phyloP scores from a whole-genome alignment of 441 rosid species.

The Populus hybrid region DNA sequence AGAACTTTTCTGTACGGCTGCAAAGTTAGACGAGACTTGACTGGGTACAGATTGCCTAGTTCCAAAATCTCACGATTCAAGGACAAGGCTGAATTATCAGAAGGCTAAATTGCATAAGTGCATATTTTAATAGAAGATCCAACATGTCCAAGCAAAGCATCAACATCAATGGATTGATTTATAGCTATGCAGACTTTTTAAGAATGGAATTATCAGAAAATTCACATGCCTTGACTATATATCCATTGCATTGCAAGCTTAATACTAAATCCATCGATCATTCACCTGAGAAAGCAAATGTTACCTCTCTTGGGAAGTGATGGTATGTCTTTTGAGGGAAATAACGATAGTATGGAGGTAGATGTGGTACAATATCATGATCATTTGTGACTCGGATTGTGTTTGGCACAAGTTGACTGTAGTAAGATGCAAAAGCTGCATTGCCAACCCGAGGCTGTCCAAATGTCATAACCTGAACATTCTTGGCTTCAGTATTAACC shows the following conservation, averaged over 20 bases:
- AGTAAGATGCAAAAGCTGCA: constrained; percentile 76
- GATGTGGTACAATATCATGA: constrained; percentile 90
- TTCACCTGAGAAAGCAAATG: not conserved
- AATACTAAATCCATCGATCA: not conserved
- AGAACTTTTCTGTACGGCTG: not conserved
- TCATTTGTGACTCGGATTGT: constrained; percentile 67
- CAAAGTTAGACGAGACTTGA: no score
- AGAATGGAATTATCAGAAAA: not conserved
- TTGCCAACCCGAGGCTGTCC: constrained; percentile 99
- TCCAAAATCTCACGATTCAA: not conserved
- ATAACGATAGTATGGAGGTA: constrained; percentile 76
- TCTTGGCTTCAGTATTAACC: constrained; percentile 67
- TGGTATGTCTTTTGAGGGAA: constrained; percentile 94
- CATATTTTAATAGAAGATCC: not conserved
- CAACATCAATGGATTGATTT: not conserved
- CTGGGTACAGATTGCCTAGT: not conserved
- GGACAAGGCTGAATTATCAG: not conserved
- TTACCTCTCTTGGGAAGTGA: constrained; percentile 97
- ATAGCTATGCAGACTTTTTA: not conserved
- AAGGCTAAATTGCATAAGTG: not conserved
- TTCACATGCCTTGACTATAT: not conserved
- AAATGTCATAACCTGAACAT: constrained; percentile 81
- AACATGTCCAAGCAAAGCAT: not conserved
- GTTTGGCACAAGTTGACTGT: constrained; percentile 65
- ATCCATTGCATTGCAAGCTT: not conserved